Conservation (phyloP, 2,329 filamentous ascomycete species). For the Coniella lustricola region DNA sequence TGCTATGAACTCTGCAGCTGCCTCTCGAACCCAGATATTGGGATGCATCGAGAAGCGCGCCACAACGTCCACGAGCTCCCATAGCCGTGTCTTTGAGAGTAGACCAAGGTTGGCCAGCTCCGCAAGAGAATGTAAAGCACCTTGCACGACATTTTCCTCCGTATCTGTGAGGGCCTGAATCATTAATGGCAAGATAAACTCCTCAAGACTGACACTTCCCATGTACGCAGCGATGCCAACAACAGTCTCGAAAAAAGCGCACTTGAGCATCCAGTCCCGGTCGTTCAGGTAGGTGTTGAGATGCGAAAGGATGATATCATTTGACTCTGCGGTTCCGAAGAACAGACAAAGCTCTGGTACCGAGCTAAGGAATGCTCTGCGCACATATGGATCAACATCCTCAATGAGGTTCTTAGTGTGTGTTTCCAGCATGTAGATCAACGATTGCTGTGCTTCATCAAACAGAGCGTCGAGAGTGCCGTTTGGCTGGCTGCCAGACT, state of each 20-base stretch:
- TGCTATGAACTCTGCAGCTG: constrained; percentile 75
- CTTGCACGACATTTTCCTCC: constrained; percentile 90
- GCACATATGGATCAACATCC: constrained; percentile 77
- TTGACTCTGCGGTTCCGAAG: constrained; percentile 84
- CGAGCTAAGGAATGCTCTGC: constrained; percentile 83
- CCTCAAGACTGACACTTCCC: constrained; percentile 81
- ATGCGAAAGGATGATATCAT: constrained; percentile 93
- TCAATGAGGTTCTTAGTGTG: constrained; percentile 89
- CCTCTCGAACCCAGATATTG: constrained; percentile 90
- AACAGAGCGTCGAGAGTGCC: constrained; percentile 76
- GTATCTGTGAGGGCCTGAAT: constrained; percentile 87
- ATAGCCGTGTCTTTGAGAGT: constrained; percentile 74
- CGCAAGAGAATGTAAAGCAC: constrained; percentile 78
- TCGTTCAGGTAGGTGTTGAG: constrained; percentile 97
- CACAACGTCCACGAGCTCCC: constrained; percentile 80
- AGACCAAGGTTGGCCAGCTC: constrained; percentile 83
- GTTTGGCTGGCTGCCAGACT: constrained; percentile 60
- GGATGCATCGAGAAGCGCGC: constrained; percentile 87
- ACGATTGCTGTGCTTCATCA: constrained; percentile 75
- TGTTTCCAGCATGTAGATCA: constrained; percentile 75
- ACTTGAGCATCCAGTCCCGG: constrained; percentile 92
- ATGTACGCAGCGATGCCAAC: constrained; percentile 89
- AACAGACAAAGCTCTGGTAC: constrained; percentile 91
- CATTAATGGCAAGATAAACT: constrained; percentile 94
- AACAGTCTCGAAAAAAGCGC: constrained; percentile 91